Evolutionary conservation across 345 rosid species (phyloP).

Genomic region (Eucalyptus regnans): DNA sequence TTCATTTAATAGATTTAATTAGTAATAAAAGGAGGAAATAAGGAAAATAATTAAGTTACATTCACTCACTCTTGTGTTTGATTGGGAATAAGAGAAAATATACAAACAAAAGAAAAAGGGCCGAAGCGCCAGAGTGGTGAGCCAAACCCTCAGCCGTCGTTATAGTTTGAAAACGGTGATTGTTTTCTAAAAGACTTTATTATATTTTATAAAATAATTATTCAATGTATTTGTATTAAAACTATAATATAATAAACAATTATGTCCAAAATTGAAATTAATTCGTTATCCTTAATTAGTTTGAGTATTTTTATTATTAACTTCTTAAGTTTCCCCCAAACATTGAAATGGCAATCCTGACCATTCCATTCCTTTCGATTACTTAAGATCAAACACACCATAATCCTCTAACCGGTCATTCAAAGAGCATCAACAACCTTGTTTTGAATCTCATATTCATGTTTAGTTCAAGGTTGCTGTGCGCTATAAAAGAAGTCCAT

Average conservation of each 20-base stretch:
- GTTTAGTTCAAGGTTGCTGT: neutral
- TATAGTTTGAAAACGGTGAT: neutral
- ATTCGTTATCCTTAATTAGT: neutral
- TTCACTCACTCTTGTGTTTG: too few species aligned
- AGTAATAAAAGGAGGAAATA: too few species aligned
- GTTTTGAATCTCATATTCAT: neutral
- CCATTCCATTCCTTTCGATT: neutral
- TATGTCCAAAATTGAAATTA: neutral
- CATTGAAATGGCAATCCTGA: neutral
- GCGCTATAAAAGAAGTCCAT: neutral
- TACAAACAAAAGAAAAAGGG: too few species aligned
- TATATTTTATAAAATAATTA: too few species aligned
- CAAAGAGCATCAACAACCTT: neutral
- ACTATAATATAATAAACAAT: too few species aligned
- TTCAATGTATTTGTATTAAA: neutral
- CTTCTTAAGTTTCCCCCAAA: neutral
- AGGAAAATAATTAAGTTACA: too few species aligned
- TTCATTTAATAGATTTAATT: too few species aligned
- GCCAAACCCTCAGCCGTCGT: neutral
- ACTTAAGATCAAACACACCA: neutral
- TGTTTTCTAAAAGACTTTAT: neutral
- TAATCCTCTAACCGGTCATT: neutral
- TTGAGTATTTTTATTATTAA: neutral
- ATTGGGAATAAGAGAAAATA: too few species aligned
- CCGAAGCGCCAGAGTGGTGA: neutral